Evolutionary conservation across 139 green algal genomes (phyloP).

Genomic region (Ulvella scutata): DNA sequence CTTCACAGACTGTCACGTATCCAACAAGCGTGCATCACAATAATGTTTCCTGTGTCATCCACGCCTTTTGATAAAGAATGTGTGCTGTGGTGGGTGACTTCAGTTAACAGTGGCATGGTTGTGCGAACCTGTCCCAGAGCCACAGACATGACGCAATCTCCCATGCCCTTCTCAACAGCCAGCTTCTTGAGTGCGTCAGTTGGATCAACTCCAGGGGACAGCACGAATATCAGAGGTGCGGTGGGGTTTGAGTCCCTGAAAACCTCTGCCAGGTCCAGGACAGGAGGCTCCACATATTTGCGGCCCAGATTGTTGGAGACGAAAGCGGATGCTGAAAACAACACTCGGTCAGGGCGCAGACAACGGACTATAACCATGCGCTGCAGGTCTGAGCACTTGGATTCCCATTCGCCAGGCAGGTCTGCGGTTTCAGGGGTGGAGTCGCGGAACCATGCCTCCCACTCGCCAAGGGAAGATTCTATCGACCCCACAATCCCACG

Average conservation of each 20-base stretch:
- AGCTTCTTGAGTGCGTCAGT: constrained; percentile 61
- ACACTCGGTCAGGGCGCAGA: constrained; percentile 58
- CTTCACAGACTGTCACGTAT: too few relatives aligned
- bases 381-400: constrained; percentile 68
- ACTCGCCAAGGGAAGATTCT: constrained; percentile 13
- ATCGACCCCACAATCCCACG: constrained; percentile 11
- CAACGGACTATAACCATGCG: constrained; percentile 50
- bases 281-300: constrained; percentile 69
- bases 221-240: constrained; percentile 67
- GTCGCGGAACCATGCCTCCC: constrained; percentile 37
- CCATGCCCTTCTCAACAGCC: constrained; percentile 35
- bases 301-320: constrained; percentile 58
- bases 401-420: constrained; percentile 67
- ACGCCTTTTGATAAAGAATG: too few relatives aligned
- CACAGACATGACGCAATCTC: constrained; percentile 44
- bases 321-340: constrained; percentile 54
- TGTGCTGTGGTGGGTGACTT: too few relatives aligned
- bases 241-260: constrained; percentile 38
- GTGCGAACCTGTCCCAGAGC: constrained; percentile 54
- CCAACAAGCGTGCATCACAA: too few relatives aligned
- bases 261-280: constrained; percentile 63
- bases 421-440: constrained; percentile 48
- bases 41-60: too few relatives aligned
- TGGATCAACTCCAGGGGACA: constrained; percentile 66
- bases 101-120: too few relatives aligned